Evolutionary conservation across 2,329 filamentous ascomycete species (phyloP), one percentile per base, ranked within the genome.

Genomic region (Alternaria sp.): DNA sequence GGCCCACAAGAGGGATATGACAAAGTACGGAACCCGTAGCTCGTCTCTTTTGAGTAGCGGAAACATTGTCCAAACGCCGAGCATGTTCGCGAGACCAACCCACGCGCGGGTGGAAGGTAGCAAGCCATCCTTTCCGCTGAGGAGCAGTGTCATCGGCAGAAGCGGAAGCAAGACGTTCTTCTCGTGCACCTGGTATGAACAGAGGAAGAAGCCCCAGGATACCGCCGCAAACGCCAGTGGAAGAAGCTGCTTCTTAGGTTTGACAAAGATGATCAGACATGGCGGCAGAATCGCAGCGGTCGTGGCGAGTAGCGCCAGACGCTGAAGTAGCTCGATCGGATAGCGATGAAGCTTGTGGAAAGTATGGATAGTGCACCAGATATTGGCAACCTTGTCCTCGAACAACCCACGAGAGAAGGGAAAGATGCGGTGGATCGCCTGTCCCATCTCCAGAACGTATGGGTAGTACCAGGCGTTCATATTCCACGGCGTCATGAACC

Each of bases 331-430:
- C 8, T 87, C 85, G 3, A 88, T 80, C 1, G 92, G 89, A 69
- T 93, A 96, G 17, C 87, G 83, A 66, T 91, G 88, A 40, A 99
- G 87, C 81, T 99, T 99, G 82, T 97, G 86, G 59, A 96, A 86
- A 1, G 96, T 91, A 77, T 98, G 96, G 59, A 95, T 85, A 5
- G 93, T 91, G 77, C 96, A 99, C 96, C 96, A 99, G 74, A 97
- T 91, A 77, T 99, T 99, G 74, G 96, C 96, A 19, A 99, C 96
- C 81, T 99, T 99, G 83, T 98, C 96, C 81, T 99, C 96, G 74
- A 98, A 99, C 7, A 99, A 83, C 4, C 96, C 96, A n/a, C 96
- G 89, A 1, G 94, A 89, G 76, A 99, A 97, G 1, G 96, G 96
- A 74, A 99, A 98, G 61, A 98, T 87, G n/a, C 96, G 91, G 78